Base-by-base conservation (phyloP, 108 stramenopile genomes). In the Chaetoceros tenuissimus region DNA sequence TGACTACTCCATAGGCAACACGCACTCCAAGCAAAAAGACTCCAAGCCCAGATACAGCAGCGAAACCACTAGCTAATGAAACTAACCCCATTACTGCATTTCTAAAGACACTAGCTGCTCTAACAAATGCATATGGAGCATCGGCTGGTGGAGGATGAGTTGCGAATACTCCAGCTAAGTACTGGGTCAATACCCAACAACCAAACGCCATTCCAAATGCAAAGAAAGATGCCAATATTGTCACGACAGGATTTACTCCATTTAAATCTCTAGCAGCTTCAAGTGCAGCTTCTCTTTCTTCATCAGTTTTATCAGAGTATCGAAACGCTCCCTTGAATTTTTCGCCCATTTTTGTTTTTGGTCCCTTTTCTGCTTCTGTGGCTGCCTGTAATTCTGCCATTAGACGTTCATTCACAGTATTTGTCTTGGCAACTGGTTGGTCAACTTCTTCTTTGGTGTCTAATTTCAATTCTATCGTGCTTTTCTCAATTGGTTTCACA, bases 371-470 rank as follows among this genome's bases (percentile, higher is more conserved):
- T 46, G 62, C 76, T 31, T 84, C 54, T 52, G 64, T 53, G 19
- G 75, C 71, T 16, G 67, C 71, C 58, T 80, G 60, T 3, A 89
- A 67, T 64, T 89, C 88, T 27, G 77, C 67, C 58, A 82, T 58
- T n/a, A 89, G 67, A 13, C 88, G 80, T 56, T 82, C 82, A 54
- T 89, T 89, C 68, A 89, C 73, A 3, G 88, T 81, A 30, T 76
- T 74, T 2, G 80, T 84, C 16, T 71, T 77, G 21, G 82, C 84
- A 5, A 29, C 46, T 13, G 57, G 7, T 40, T 40, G 5, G 34
- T 10, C 34, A 40, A 10, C 34, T 10, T 40, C 34, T 40, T 40
- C 13, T 10, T 40, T 40, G 34, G 34, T 5, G 34, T 13, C 34
- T 40, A 13, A 40, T 40, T 40, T 5, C 8, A 40, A 10, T 40